Percentiles rank a stretch among this genome's conserved stretches.
Conservation (phyloP, 352 stramenopile species). For the Phytopythium oedochilum region DNA sequence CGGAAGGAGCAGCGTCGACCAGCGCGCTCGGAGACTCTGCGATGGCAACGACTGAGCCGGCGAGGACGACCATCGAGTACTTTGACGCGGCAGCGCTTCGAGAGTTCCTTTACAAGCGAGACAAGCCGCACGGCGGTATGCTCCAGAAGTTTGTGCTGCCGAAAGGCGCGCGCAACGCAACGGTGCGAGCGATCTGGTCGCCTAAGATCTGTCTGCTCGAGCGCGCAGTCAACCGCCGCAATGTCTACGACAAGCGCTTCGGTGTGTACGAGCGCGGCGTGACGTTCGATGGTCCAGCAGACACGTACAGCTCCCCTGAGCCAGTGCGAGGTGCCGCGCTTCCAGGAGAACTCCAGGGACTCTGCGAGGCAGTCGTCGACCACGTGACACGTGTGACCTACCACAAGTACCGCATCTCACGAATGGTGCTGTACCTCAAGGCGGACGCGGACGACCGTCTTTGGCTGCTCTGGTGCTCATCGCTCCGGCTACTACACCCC, state of each 20-base stretch:
- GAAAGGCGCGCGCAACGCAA: conserved; percentile 88
- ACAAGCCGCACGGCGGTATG: conserved; percentile 90
- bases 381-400: conserved; percentile 92
- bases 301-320: conserved; percentile 80
- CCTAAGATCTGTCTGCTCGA: conserved; percentile 95
- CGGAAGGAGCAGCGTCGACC: conserved; percentile 4
- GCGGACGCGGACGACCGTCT: conserved; percentile 90
- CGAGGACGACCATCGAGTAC: conserved; percentile 88
- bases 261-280: conserved; percentile 92
- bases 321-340: conserved; percentile 91
- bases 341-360: conserved; percentile 83
- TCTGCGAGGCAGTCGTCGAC: conserved; percentile 91
- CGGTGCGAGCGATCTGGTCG: conserved; percentile 92
- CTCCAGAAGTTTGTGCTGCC: conserved; percentile 94
- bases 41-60: not conserved
- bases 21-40: not conserved
- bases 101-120: conserved; percentile 92
- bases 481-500: conserved; percentile 69
- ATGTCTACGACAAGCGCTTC: conserved; percentile 89
- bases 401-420: conserved; percentile 88
- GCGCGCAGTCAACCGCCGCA: conserved; percentile 86
- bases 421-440: conserved; percentile 96
- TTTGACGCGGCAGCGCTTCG: conserved; percentile 82
- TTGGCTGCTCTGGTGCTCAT: conserved; percentile 94
- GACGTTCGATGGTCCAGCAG: conserved; percentile 91